Evolutionary conservation across 1,139 yeast species (phyloP).

Genomic region (Yamadazyma epiphylla): DNA sequence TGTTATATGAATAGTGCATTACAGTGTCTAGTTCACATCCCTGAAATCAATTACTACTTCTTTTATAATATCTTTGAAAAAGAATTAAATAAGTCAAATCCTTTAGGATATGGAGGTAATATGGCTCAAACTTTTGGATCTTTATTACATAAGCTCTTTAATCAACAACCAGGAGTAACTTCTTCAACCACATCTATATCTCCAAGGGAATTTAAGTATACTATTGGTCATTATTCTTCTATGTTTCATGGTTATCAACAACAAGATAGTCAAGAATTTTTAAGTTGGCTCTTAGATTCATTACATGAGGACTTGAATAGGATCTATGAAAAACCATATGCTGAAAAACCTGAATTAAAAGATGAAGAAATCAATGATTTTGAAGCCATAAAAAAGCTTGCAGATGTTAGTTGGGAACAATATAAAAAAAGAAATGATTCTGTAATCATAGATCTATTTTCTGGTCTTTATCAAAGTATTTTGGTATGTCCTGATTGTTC

Average conservation of each 20-base stretch:
- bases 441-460: constrained; percentile 77
- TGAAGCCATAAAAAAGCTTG: constrained; percentile 56
- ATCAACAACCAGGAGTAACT: constrained; percentile 11
- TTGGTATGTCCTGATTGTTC: constrained; percentile 82
- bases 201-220: constrained; percentile 77
- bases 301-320: constrained; percentile 91
- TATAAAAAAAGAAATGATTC: constrained; percentile 84
- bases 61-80: constrained; percentile 53
- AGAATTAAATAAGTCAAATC: constrained; percentile 75
- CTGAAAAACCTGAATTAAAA: constrained; percentile 80
- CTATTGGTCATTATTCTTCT: constrained; percentile 74
- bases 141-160: constrained; percentile 59
- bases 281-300: constrained; percentile 87
- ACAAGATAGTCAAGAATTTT: constrained; percentile 94
- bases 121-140: constrained; percentile 74
- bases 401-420: constrained; percentile 75
- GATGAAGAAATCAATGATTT: constrained; percentile 57
- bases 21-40: constrained; percentile 85
- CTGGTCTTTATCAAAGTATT: constrained; percentile 88
- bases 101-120: constrained; percentile 74
- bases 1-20: constrained; percentile 97
- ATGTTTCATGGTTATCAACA: constrained; percentile 88
- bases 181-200: constrained; percentile 27
- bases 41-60: constrained; percentile 78
- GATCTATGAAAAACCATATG: constrained; percentile 74